phyloP scores from a whole-genome alignment of 2,329 filamentous ascomycete species.

The Pestalotiopsis fici region DNA sequence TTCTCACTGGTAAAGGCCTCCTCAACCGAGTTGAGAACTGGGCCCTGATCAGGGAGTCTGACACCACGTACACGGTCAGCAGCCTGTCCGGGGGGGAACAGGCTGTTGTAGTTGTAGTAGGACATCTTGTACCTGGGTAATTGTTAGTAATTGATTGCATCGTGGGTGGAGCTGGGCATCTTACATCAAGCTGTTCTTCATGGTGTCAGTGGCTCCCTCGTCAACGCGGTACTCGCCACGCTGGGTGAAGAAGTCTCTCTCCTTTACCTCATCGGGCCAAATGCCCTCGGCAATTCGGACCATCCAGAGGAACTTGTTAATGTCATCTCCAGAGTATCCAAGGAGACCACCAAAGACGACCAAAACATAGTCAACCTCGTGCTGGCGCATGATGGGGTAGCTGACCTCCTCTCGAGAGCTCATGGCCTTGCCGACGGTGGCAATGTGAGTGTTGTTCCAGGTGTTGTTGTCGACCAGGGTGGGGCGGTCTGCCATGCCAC shows the following conservation, averaged over 20 bases:
- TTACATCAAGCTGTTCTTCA: slow-evolving; percentile 99
- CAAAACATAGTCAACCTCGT: slow-evolving; percentile 98
- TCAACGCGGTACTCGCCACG: slow-evolving; percentile 96
- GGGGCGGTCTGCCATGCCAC: slow-evolving; percentile 96
- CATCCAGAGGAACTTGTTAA: slow-evolving; percentile 99
- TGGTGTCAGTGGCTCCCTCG: slow-evolving; percentile 87
- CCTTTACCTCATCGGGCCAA: slow-evolving; percentile 99
- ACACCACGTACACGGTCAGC: slow-evolving; percentile 84
- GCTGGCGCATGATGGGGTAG: slow-evolving; percentile 97
- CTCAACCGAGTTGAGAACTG: slow-evolving; percentile 84
- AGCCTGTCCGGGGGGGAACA: slow-evolving; percentile 91
- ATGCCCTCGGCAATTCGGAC: slow-evolving; percentile 98
- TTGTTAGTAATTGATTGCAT: slow-evolving; percentile 22
- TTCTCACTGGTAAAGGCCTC: slow-evolving; percentile 99
- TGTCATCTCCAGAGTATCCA: slow-evolving; percentile 97
- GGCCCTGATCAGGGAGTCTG: slow-evolving; percentile 79
- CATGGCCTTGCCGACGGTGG: slow-evolving; percentile 98
- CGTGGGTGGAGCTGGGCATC: slow-evolving; percentile 32
- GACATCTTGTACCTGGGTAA: slow-evolving; percentile 97
- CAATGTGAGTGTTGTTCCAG: slow-evolving; percentile 99
- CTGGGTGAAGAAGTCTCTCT: slow-evolving; percentile 92
- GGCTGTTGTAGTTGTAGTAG: slow-evolving; percentile 93
- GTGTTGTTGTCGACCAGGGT: slow-evolving; percentile 99
- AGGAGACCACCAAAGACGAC: slow-evolving; percentile 95
- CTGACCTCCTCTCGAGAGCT: slow-evolving; percentile 95